Base-by-base conservation (phyloP, 495 filamentous ascomycete species). In the Hypoxylon fuscum region DNA sequence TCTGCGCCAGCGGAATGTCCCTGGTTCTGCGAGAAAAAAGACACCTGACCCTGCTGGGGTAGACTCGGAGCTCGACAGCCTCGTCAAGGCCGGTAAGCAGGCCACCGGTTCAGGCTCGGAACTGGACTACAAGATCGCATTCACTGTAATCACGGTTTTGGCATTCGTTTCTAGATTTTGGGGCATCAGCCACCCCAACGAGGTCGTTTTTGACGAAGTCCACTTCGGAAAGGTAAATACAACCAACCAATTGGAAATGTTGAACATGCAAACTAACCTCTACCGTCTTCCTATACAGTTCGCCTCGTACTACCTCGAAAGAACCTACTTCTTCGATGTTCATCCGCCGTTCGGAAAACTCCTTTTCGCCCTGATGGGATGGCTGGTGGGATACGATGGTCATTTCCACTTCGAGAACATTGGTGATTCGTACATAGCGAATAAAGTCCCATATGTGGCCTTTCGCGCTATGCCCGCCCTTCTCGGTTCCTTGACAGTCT, bases 291-390 rank as follows among this genome's bases (percentile, higher is more conserved):
- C 23, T 31, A 11, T 49, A 22, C 74, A 96, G 92, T 97, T 97
- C 70, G 93, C 92, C 54, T 96, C 92, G 11, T 96, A 97, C 76
- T 99, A 99, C 71, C 87, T 99, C 32, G 89, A 97, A 78, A 88
- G 92, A 72, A 98, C 92, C 23, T 99, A 98, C 79, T 99, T 99
- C 85, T 99, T 99, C 85, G 95, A 99, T 82, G 95, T 99, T 40
- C 95, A 99, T 75, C 95, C 95, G 43, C 95, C 95, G 7, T 96
- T 99, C 68, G 95, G 90, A 74, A 93, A 92, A 77, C 88, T 92
- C 63, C 84, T 92, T 43, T 91, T 93, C 71, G 95, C 95, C 54
- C 84, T 98, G 32, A 93, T 96, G 81, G 95, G 95, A 64, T 99
- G 94, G 94, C 83, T 99, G 51, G 85, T 88, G 15, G 95, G 95